Conservation (phyloP, 176 grass and related monocot species). For the Cenchrus purpureus region DNA sequence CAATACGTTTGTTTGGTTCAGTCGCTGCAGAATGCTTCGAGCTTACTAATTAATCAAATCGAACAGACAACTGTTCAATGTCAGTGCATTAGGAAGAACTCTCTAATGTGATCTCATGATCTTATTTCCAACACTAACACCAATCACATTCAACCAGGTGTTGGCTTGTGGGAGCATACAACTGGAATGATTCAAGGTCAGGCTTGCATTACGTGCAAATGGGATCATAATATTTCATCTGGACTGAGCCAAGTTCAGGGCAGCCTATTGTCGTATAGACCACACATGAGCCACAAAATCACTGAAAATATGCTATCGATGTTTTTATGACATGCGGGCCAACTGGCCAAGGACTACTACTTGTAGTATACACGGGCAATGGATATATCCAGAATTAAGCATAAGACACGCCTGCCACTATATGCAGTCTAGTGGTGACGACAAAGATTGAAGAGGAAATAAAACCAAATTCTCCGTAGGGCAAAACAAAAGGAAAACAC, state of each 20-base stretch:
- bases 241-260: neutral
- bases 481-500: neutral
- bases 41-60: conserved; percentile 8
- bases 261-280: neutral
- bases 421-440: neutral
- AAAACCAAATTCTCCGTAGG: neutral
- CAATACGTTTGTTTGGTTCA: conserved; percentile 25
- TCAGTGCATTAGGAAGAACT: neutral
- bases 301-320: neutral
- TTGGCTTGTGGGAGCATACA: conserved; percentile 14
- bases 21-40: neutral
- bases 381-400: neutral
- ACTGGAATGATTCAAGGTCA: conserved; percentile 28
- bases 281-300: conserved; percentile 19
- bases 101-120: neutral
- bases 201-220: conserved; percentile 14
- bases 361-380: neutral
- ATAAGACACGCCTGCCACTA: neutral
- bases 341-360: neutral
- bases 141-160: conserved; percentile 20
- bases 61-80: neutral
- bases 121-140: neutral
- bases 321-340: neutral
- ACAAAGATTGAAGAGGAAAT: neutral
- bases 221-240: conserved; percentile 25